A percentile compares a stretch with the other conserved stretches of the same genome.
phyloP scores from a whole-genome alignment of 129 eudicot genomes.

The Pittosporum tobira region DNA sequence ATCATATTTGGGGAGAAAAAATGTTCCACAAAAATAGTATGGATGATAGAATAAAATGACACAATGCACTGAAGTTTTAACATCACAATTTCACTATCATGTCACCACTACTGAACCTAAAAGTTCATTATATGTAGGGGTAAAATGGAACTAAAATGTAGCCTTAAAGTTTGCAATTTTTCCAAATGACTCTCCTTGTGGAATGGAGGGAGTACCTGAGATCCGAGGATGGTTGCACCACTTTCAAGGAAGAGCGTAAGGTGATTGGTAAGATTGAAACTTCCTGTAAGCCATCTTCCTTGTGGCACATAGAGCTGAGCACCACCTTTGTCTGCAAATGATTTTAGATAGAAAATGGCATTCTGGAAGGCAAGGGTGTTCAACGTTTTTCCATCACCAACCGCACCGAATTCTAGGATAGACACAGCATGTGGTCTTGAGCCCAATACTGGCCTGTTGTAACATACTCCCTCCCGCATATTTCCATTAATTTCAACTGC shows the following conservation, averaged over 20 bases:
- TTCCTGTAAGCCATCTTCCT: slow-evolving; percentile 70
- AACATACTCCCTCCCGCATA: too few species aligned
- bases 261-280: slow-evolving; percentile 67
- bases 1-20: too few species aligned
- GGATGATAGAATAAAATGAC: too few species aligned
- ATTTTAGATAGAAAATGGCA: slow-evolving; percentile 72
- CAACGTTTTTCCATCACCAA: slow-evolving; percentile 65
- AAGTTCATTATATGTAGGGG: too few species aligned
- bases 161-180: too few species aligned
- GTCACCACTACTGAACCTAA: too few species aligned
- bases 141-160: too few species aligned
- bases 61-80: too few species aligned
- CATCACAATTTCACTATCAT: too few species aligned
- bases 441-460: too few species aligned
- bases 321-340: slow-evolving; percentile 74
- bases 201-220: slow-evolving; percentile 34
- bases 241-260: slow-evolving; percentile 71
- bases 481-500: slow-evolving; percentile 20
- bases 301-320: slow-evolving; percentile 72
- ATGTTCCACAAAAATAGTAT: too few species aligned
- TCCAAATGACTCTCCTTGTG: too few species aligned
- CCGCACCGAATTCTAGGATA: slow-evolving; percentile 68
- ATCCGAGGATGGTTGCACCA: slow-evolving; percentile 63
- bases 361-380: slow-evolving; percentile 74
- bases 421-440: slow-evolving; percentile 75